phyloP scores from a whole-genome alignment of 495 filamentous ascomycete genomes.

The Chaetomium tenue region DNA sequence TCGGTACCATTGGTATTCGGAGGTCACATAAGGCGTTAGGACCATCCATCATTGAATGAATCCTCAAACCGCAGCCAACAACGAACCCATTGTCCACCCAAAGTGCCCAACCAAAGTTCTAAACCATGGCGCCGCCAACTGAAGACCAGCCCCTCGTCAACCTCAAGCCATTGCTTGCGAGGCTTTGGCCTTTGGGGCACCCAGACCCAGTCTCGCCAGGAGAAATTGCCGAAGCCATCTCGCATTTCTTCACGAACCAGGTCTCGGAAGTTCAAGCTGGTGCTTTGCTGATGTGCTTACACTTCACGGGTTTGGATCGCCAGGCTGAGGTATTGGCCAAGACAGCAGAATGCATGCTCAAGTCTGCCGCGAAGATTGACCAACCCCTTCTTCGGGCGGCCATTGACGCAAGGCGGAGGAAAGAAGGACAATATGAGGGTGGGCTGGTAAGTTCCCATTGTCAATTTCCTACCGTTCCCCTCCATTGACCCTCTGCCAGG shows the following conservation, averaged over 20 bases:
- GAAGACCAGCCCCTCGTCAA: conserved; percentile 48
- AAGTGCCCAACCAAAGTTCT: background rate
- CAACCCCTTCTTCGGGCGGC: conserved; percentile 35
- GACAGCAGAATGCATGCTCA: conserved; percentile 66
- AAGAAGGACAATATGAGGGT: conserved; percentile 68
- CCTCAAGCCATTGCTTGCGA: conserved; percentile 77
- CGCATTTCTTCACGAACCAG: conserved; percentile 81
- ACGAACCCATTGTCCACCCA: no score
- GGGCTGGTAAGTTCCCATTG: conserved; percentile 59
- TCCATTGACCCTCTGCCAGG: conserved; percentile 46
- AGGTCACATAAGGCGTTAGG: conserved; percentile 1
- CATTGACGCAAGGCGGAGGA: conserved; percentile 54
- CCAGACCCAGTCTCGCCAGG: conserved; percentile 62
- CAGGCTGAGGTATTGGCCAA: conserved; percentile 74
- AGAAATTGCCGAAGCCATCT: conserved; percentile 83
- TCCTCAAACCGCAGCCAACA: no score
- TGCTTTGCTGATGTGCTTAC: conserved; percentile 79
- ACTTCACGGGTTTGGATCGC: conserved; percentile 79
- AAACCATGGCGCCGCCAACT: background rate
- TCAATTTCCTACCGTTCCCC: background rate
- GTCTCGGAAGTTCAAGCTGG: conserved; percentile 80
- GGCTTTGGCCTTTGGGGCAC: conserved; percentile 61
- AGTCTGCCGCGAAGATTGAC: conserved; percentile 53
- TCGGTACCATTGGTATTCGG: conserved; percentile 6
- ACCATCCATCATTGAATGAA: background rate